These are phyloP conservation scores for Sugiyamaella valdiviana DNA, from an alignment of 805 yeast species.

Conservation along the genomic window DNA sequence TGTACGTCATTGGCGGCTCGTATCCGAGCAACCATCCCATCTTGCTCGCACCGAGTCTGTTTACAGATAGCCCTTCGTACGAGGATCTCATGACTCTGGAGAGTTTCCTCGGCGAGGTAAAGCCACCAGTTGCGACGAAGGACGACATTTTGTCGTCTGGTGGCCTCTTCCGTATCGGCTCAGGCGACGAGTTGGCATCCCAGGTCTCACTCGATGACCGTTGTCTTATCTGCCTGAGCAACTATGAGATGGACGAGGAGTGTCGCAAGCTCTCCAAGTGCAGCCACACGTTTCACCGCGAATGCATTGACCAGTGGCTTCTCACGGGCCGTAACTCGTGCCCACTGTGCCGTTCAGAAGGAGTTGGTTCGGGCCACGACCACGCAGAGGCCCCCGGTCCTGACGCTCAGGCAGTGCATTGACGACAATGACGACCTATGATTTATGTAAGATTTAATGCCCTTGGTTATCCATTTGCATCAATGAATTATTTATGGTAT, in stretches of 20 bases:
- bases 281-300: constrained; percentile 47
- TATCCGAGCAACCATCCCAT: constrained; percentile 46
- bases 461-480: no score
- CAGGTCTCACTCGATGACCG: constrained; percentile 29
- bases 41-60: constrained; percentile 41
- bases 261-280: constrained; percentile 43
- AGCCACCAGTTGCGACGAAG: constrained; percentile 39
- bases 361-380: constrained; percentile 24
- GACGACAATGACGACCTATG: neutral
- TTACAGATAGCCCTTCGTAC: constrained; percentile 45
- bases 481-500: neutral
- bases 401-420: neutral
- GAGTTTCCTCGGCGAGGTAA: constrained; percentile 42
- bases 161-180: constrained; percentile 30
- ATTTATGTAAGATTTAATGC: neutral
- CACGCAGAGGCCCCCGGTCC: neutral
- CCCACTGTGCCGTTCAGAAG: constrained; percentile 50
- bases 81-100: constrained; percentile 46
- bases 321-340: constrained; percentile 48
- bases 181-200: constrained; percentile 14
- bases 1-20: constrained; percentile 54
- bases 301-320: constrained; percentile 56
- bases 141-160: constrained; percentile 39
- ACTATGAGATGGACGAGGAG: constrained; percentile 42
- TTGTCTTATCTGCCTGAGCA: constrained; percentile 50